Conservation (phyloP, 768 basidiomycete genomes). For the Boletus speciosus region DNA sequence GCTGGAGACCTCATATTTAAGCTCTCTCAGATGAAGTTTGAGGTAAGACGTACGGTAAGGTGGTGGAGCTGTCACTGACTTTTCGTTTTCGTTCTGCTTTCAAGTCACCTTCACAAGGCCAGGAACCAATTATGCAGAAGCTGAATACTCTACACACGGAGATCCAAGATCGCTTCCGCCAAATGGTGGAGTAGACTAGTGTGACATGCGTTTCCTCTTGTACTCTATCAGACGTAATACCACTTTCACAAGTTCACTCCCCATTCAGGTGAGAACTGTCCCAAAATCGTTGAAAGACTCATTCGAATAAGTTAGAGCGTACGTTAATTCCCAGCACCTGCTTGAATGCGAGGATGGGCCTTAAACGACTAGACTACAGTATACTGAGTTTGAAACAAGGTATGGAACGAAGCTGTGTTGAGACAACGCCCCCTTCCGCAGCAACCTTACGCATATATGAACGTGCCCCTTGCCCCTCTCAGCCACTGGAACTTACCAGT, state of each 20-base stretch:
- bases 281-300: neutral
- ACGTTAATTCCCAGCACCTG: no score
- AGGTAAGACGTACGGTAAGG: constrained; percentile 49
- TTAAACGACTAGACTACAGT: no score
- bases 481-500: neutral
- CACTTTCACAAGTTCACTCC: neutral
- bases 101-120: constrained; percentile 87
- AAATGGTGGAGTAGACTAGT: constrained; percentile 64
- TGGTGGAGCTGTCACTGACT: constrained; percentile 7
- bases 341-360: no score
- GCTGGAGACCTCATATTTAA: constrained; percentile 90
- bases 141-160: constrained; percentile 77
- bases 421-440: neutral
- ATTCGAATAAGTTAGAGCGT: neutral
- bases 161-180: constrained; percentile 91
- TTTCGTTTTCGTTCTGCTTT: constrained; percentile 6
- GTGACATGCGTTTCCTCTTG: constrained; percentile 7
- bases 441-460: no score
- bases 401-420: neutral
- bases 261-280: neutral
- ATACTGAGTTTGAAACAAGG: neutral
- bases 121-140: constrained; percentile 79
- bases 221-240: constrained; percentile 24
- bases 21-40: constrained; percentile 99
- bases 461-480: neutral